Percentiles rank a stretch among this genome's conserved stretches.
Evolutionary conservation across 179 eudicot genomes (phyloP).

Genomic region (Vitellaria paradoxa): DNA sequence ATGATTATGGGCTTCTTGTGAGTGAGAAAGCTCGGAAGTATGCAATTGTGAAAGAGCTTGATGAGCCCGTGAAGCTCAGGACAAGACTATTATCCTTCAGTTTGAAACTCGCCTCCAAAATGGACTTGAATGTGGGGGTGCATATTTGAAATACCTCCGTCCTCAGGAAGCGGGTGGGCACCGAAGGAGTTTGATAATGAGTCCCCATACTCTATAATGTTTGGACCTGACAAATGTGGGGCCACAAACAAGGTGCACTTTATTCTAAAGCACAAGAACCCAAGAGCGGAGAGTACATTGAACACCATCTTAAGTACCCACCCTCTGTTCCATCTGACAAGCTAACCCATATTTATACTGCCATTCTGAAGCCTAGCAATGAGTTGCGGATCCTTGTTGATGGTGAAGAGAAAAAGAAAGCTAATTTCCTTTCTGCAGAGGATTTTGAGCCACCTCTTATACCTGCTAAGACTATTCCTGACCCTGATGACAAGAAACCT

Average conservation of each 20-base stretch:
- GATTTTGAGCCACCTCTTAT: conserved; percentile 78
- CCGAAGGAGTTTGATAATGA: conserved; percentile 75
- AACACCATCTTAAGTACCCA: conserved; percentile 77
- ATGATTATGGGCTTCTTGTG: conserved; percentile 83
- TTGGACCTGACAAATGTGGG: conserved; percentile 93
- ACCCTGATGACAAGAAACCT: conserved; percentile 88
- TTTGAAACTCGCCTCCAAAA: conserved; percentile 74
- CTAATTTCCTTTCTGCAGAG: conserved; percentile 52
- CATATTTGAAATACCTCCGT: conserved; percentile 78
- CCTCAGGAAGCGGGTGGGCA: conserved; percentile 83
- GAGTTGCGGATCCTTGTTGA: conserved; percentile 61
- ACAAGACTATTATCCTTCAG: conserved; percentile 58
- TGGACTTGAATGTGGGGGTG: conserved; percentile 95
- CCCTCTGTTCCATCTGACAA: conserved; percentile 88
- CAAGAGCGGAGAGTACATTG: conserved; percentile 66
- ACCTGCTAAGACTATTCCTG: conserved; percentile 77
- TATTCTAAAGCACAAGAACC: conserved; percentile 81
- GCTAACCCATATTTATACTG: conserved; percentile 77
- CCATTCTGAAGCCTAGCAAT: conserved; percentile 68
- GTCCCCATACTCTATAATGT: conserved; percentile 82
- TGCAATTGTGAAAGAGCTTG: conserved; percentile 86
- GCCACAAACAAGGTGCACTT: conserved; percentile 88
- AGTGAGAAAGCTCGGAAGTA: conserved; percentile 78
- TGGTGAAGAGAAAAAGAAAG: conserved; percentile 85
- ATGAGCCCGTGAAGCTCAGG: conserved; percentile 55